phyloP scores from a whole-genome alignment of 805 yeast genomes.

The Pichia cephalocereana region DNA sequence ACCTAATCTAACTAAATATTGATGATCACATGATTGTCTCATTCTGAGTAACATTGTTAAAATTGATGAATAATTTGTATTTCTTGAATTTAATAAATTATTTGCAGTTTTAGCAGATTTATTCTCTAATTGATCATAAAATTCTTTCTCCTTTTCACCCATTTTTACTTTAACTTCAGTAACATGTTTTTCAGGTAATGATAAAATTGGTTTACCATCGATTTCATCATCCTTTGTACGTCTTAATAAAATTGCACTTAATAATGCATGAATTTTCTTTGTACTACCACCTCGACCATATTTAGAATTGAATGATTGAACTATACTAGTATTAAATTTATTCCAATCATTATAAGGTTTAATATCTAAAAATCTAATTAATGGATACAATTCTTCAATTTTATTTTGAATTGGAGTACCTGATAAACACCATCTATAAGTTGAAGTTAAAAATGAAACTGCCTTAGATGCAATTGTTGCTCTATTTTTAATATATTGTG shows the following conservation, averaged over 20 bases:
- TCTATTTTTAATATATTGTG: constrained; percentile 46
- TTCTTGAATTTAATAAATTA: constrained; percentile 28
- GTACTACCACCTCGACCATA: constrained; percentile 12
- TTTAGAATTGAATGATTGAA: constrained; percentile 41
- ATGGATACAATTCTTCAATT: constrained; percentile 44
- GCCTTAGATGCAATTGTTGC: constrained; percentile 38
- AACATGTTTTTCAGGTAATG: constrained; percentile 57
- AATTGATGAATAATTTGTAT: constrained; percentile 41
- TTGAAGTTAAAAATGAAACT: constrained; percentile 30
- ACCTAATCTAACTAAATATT: constrained; percentile 63
- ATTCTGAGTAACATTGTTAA: constrained; percentile 66
- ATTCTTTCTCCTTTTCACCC: constrained; percentile 44
- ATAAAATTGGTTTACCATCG: constrained; percentile 70
- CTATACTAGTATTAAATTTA: constrained; percentile 47
- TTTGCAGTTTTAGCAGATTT: constrained; percentile 45
- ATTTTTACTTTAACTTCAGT: constrained; percentile 39
- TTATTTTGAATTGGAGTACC: constrained; percentile 56
- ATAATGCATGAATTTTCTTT: constrained; percentile 58
- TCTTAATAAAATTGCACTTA: constrained; percentile 67
- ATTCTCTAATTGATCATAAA: constrained; percentile 49
- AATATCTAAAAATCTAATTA: constrained; percentile 41
- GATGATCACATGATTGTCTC: constrained; percentile 83
- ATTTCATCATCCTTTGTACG: constrained; percentile 63
- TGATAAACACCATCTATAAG: constrained; percentile 40
- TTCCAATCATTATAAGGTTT: constrained; percentile 58